Evolutionary conservation across 768 basidiomycete genomes (phyloP).

Genomic region (Leccinum subtestaceum): DNA sequence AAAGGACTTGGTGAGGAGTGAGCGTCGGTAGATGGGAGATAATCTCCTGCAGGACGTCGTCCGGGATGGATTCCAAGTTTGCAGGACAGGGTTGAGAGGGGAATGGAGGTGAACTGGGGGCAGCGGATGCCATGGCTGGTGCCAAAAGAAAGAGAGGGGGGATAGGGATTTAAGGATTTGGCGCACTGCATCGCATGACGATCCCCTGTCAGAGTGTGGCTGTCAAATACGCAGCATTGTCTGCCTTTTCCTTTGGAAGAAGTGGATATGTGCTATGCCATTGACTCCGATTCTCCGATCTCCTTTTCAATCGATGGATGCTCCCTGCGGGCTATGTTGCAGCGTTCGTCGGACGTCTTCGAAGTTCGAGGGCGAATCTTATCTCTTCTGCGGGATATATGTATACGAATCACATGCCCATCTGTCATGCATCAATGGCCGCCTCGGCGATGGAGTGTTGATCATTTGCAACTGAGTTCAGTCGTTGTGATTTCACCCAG

Average conservation of each 20-base stretch:
- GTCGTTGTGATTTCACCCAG: no score
- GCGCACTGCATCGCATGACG: not conserved
- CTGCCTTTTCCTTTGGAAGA: not conserved
- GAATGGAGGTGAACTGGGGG: not conserved
- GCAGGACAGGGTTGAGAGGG: not conserved
- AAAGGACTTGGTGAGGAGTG: not conserved
- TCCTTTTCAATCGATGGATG: not conserved
- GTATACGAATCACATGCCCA: not conserved
- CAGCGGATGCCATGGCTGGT: not conserved
- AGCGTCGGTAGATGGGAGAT: constrained; percentile 10
- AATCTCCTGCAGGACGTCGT: constrained; percentile 15
- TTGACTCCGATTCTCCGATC: no score
- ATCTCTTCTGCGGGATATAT: not conserved
- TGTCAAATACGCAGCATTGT: not conserved
- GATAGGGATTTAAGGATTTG: no score
- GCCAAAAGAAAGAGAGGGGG: no score
- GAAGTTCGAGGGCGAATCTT: not conserved
- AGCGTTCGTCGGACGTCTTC: not conserved
- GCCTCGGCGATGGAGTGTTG: no score
- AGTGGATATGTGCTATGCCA: not conserved
- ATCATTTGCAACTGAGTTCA: no score
- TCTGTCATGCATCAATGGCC: no score
- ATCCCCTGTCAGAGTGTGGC: not conserved
- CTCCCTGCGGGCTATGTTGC: not conserved
- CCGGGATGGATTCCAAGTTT: constrained; percentile 8